A percentile compares a stretch with the other conserved stretches of the same genome.
Conservation (phyloP, 805 yeast species). For the Cyberlindnera japonica region DNA sequence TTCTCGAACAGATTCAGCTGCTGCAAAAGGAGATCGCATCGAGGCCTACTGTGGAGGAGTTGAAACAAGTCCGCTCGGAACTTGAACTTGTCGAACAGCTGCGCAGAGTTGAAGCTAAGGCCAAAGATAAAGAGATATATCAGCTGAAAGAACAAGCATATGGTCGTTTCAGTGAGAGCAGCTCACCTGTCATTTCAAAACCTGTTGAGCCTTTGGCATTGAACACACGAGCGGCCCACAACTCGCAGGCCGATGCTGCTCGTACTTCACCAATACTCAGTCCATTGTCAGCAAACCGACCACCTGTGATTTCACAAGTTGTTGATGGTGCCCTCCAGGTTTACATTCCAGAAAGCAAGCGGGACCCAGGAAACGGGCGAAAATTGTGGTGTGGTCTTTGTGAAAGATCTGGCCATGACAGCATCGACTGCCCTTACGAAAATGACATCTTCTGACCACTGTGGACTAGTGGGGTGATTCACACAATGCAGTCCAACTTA, state of each 20-base stretch:
- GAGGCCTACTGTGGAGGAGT: slow-evolving; percentile 41
- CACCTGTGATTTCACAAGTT: slow-evolving; percentile 27
- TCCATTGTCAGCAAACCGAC: slow-evolving; percentile 18
- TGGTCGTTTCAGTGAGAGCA: slow-evolving; percentile 4
- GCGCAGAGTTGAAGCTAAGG: slow-evolving; percentile 29
- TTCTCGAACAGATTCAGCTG: slow-evolving; percentile 22
- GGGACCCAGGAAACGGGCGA: slow-evolving; percentile 73
- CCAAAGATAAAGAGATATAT: slow-evolving; percentile 25
- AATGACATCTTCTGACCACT: slow-evolving; percentile 23
- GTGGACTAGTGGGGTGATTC: background rate
- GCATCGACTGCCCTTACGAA: slow-evolving; percentile 82
- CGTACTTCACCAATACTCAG: slow-evolving; percentile 4
- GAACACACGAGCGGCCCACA: background rate
- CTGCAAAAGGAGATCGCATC: slow-evolving; percentile 25
- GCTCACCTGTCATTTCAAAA: slow-evolving; percentile 3
- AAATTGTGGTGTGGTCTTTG: slow-evolving; percentile 89
- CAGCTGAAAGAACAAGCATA: slow-evolving; percentile 19
- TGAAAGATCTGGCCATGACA: slow-evolving; percentile 85
- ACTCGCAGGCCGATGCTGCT: background rate
- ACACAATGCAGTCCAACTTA: background rate
- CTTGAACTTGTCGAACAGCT: slow-evolving; percentile 37
- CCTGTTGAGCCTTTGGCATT: no score
- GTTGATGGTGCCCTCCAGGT: slow-evolving; percentile 41
- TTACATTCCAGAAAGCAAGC: slow-evolving; percentile 41
- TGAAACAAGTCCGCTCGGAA: slow-evolving; percentile 44